phyloP scores from a whole-genome alignment of 2,329 filamentous ascomycete genomes.

The Alternaria solani region DNA sequence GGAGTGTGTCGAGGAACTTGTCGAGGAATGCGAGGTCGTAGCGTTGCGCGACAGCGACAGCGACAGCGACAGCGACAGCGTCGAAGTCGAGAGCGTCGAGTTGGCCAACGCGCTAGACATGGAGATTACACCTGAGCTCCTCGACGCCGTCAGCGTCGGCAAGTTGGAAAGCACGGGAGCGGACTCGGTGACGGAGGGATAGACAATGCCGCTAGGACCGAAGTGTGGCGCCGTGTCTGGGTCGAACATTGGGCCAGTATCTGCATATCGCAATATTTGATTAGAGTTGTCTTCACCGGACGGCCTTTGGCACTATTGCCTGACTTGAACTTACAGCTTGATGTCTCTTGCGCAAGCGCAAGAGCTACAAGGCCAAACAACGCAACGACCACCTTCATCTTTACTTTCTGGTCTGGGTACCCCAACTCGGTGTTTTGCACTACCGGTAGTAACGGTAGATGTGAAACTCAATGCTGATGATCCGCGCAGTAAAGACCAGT shows the following conservation, averaged over 20 bases:
- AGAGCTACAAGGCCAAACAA: constrained; percentile 7
- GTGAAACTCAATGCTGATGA: background rate
- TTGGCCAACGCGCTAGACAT: constrained; percentile 6
- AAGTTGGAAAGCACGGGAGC: constrained; percentile 14
- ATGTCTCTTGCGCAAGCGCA: constrained; percentile 12
- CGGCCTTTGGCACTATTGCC: background rate
- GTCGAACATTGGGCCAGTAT: constrained; percentile 30
- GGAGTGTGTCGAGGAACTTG: constrained; percentile 1
- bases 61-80: background rate
- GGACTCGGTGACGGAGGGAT: constrained; percentile 22
- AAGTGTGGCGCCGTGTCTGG: constrained; percentile 29
- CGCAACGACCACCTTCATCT: constrained; percentile 9
- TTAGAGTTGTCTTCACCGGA: constrained; percentile 2
- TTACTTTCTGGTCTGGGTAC: constrained; percentile 6
- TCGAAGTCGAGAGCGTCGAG: constrained; percentile 11
- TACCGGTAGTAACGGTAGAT: background rate
- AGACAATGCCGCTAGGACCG: constrained; percentile 24
- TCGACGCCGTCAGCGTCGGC: constrained; percentile 14
- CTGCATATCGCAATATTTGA: constrained; percentile 14
- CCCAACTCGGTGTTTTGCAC: background rate
- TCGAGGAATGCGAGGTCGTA: constrained; percentile 7
- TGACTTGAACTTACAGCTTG: constrained; percentile 10
- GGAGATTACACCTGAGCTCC: constrained; percentile 10
- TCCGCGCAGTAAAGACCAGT: constrained; percentile 1
- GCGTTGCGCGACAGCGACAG: constrained; percentile 1